Evolutionary conservation across 257 asterid genomes (phyloP), one percentile per base, ranked within the genome.

Genomic region (Nyctanthes arbortristis): DNA sequence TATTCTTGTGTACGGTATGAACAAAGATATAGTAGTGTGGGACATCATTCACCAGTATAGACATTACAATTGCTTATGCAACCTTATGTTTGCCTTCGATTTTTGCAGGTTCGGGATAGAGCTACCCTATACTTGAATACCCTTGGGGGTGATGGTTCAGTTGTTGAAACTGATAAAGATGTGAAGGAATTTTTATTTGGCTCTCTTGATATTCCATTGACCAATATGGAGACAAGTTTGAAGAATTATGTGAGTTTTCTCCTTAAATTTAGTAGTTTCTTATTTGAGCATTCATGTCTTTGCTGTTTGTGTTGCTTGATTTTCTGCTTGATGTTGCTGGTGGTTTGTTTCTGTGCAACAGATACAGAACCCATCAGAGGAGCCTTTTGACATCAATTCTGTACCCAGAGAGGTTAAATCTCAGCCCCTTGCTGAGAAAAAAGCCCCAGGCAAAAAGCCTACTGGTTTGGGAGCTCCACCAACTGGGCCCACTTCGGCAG

Each of bases 61-160:
- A 27, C 34, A 2, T 28, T n/a, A 9, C 13, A 27, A 33, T 24
- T 61, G 60, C 70, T 60, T 29, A 7, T 56, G 65, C 55, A 10
- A 32, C 22, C 32, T 65, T 8, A 4, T 20, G 37, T 31, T 35
- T 47, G 39, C 24, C 63, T 16, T 52, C 13, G 61, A 69, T 36
- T 69, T 67, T 66, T 82, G 62, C 84, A 95, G 98, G 99, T 95
- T 74, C 93, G 99, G 68, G 99, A 95, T 67, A 87, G 99, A 82
- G 99, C 99, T 54, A 95, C 99, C n/a, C 82, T 95, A 59, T 95
- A 95, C 84, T 78, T 95, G 85, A 95, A 92, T 84, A 92, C 97
- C 63, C 93, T 95, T 72, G 98, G 89, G 69, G 99, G 59, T 24
- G 59, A 92, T 84, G 97, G 97, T 73, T 81, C 96, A 45, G 95